Evolutionary conservation across 352 stramenopile species (phyloP).

Genomic region (Phytopythium helicoides): DNA sequence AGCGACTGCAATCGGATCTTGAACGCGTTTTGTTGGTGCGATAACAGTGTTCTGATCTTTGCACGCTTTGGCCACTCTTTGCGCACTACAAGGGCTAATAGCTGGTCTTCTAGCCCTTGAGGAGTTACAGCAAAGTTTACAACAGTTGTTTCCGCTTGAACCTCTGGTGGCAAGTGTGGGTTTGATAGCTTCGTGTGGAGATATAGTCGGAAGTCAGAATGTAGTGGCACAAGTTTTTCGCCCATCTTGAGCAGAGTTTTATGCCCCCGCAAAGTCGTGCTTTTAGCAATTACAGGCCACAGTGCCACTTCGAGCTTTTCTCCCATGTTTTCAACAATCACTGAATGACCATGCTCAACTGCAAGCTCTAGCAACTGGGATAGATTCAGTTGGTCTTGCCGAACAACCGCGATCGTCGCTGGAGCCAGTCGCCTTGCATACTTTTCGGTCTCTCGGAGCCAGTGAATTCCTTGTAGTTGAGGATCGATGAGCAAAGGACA

Average conservation of each 20-base stretch:
- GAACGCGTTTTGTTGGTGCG: conserved; percentile 91
- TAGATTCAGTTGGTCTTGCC: conserved; percentile 82
- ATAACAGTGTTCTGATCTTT: conserved; percentile 62
- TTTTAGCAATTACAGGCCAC: conserved; percentile 78
- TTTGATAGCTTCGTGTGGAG: conserved; percentile 94
- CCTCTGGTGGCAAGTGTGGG: conserved; percentile 88
- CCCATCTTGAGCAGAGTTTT: conserved; percentile 82
- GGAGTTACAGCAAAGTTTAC: conserved; percentile 93
- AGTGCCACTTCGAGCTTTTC: conserved; percentile 86
- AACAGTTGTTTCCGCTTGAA: conserved; percentile 90
- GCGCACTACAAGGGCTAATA: conserved; percentile 84
- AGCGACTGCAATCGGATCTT: conserved; percentile 85
- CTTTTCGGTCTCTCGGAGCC: conserved; percentile 86
- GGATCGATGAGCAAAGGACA: conserved; percentile 91
- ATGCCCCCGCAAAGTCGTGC: conserved; percentile 69
- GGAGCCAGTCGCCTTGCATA: conserved; percentile 28
- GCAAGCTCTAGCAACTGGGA: conserved; percentile 66
- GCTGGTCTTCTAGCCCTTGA: conserved; percentile 87
- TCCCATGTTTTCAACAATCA: conserved; percentile 90
- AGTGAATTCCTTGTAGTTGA: conserved; percentile 90
- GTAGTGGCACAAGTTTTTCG: conserved; percentile 86
- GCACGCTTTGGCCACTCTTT: conserved; percentile 91
- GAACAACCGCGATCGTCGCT: conserved; percentile 70
- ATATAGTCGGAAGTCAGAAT: conserved; percentile 81
- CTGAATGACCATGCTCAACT: conserved; percentile 71